A percentile compares a stretch with the other conserved stretches of the same genome.
phyloP scores from a whole-genome alignment of 345 rosid species.

The Trapa bicornis region DNA sequence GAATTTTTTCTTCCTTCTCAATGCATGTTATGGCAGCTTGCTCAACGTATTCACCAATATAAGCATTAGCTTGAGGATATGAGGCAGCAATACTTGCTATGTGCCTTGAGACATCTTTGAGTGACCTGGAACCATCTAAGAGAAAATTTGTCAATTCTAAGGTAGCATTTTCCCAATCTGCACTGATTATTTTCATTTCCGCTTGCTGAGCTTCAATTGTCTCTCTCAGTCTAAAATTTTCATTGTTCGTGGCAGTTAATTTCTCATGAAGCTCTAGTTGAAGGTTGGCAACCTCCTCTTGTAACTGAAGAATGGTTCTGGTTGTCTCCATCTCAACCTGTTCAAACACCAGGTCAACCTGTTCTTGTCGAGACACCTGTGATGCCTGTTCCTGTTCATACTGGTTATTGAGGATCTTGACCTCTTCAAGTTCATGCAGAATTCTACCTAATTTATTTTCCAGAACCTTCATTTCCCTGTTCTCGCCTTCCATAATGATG shows the following conservation, averaged over 20 bases:
- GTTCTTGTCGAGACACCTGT: slow-evolving; percentile 42
- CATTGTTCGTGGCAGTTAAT: slow-evolving; percentile 33
- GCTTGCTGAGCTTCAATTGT: slow-evolving; percentile 46
- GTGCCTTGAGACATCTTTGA: slow-evolving; percentile 60
- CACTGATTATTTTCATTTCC: slow-evolving; percentile 31
- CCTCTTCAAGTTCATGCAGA: slow-evolving; percentile 45
- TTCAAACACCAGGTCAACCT: slow-evolving; percentile 53
- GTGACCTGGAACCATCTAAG: slow-evolving; percentile 73
- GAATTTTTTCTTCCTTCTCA: slow-evolving; percentile 67
- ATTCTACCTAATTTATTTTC: slow-evolving; percentile 43
- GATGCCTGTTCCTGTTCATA: slow-evolving; percentile 48
- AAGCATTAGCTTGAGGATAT: slow-evolving; percentile 53
- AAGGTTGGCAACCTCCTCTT: slow-evolving; percentile 57
- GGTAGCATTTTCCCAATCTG: slow-evolving; percentile 80
- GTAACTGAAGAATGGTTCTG: slow-evolving; percentile 66
- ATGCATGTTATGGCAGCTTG: slow-evolving; percentile 64
- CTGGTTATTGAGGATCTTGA: slow-evolving; percentile 35
- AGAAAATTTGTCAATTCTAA: slow-evolving; percentile 74
- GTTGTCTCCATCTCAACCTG: slow-evolving; percentile 78
- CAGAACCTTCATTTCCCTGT: slow-evolving; percentile 20
- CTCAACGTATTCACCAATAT: slow-evolving; percentile 57
- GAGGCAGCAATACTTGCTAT: slow-evolving; percentile 50
- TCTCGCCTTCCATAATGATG: slow-evolving; percentile 15
- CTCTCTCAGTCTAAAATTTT: slow-evolving; percentile 41
- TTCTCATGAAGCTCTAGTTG: slow-evolving; percentile 49